Percentiles rank a stretch among this genome's conserved stretches.
Conservation (phyloP, 2,329 filamentous ascomycete species). For the Fusarium vanettenii region DNA sequence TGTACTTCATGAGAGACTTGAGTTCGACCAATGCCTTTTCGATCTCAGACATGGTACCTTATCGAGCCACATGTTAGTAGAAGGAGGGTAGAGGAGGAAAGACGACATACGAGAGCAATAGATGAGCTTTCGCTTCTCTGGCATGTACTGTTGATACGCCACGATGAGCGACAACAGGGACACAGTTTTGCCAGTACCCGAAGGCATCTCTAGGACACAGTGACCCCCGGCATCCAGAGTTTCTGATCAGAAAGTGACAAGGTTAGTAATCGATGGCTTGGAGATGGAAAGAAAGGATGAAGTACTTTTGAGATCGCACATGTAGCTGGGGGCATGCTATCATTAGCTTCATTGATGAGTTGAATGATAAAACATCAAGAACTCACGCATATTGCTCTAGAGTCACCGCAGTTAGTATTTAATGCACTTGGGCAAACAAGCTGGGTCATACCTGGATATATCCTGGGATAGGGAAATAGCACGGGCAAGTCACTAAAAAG, state of each 20-base stretch:
- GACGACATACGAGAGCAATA: conserved; percentile 84
- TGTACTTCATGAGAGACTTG: conserved; percentile 94
- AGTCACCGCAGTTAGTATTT: not conserved
- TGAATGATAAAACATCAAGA: not conserved
- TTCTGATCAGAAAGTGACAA: conserved; percentile 48
- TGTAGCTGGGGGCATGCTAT: conserved; percentile 55
- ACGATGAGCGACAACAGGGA: conserved; percentile 95
- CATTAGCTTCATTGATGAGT: conserved; percentile 1
- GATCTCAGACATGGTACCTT: conserved; percentile 97
- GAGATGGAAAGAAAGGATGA: not conserved
- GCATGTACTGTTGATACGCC: conserved; percentile 94
- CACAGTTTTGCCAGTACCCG: conserved; percentile 96
- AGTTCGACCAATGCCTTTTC: conserved; percentile 96
- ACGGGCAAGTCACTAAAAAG: conserved; percentile 64
- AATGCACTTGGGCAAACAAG: not conserved
- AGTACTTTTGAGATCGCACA: conserved; percentile 68
- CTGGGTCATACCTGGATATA: conserved; percentile 63
- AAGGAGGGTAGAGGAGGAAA: not conserved
- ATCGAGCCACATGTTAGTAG: conserved; percentile 5
- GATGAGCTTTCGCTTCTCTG: conserved; percentile 94
- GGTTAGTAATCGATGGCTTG: conserved; percentile 7
- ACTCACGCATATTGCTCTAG: conserved; percentile 67
- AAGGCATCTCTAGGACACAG: conserved; percentile 98
- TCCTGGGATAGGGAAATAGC: conserved; percentile 69
- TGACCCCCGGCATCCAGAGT: conserved; percentile 95